Conservation (phyloP, 345 rosid species). For the Lagerstroemia speciosa region DNA sequence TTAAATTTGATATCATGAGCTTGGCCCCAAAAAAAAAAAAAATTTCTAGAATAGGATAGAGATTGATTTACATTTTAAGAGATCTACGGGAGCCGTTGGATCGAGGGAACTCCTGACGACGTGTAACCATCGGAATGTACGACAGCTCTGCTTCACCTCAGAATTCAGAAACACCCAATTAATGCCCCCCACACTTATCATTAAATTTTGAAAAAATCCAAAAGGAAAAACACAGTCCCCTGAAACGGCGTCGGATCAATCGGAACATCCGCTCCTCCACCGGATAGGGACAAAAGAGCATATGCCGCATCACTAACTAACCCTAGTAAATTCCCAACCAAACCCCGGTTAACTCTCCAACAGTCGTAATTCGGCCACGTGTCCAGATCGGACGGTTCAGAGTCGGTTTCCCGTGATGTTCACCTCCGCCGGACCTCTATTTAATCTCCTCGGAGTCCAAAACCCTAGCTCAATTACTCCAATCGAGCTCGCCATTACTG, state of each 20-base stretch:
- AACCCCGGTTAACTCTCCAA: constrained; percentile 21
- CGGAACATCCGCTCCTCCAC: background rate
- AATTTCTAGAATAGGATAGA: too few species aligned
- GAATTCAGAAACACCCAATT: too few species aligned
- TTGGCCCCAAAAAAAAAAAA: too few species aligned
- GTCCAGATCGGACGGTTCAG: background rate
- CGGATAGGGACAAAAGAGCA: background rate
- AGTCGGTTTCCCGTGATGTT: background rate
- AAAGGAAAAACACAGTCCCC: background rate
- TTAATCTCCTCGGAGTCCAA: background rate
- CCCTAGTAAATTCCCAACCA: constrained; percentile 4
- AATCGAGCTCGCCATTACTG: background rate
- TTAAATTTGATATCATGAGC: too few species aligned
- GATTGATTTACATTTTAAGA: background rate
- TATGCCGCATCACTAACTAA: background rate
- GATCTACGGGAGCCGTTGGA: background rate
- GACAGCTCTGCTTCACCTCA: background rate
- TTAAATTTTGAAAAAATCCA: too few species aligned
- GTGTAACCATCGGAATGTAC: background rate
- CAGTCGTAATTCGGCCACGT: constrained; percentile 9
- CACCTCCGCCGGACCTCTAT: background rate
- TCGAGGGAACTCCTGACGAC: background rate
- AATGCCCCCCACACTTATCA: too few species aligned
- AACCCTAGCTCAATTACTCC: background rate
- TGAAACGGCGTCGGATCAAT: background rate